Base-by-base conservation (phyloP, 1,284 basidiomycete genomes). In the Vanrija humicola region DNA sequence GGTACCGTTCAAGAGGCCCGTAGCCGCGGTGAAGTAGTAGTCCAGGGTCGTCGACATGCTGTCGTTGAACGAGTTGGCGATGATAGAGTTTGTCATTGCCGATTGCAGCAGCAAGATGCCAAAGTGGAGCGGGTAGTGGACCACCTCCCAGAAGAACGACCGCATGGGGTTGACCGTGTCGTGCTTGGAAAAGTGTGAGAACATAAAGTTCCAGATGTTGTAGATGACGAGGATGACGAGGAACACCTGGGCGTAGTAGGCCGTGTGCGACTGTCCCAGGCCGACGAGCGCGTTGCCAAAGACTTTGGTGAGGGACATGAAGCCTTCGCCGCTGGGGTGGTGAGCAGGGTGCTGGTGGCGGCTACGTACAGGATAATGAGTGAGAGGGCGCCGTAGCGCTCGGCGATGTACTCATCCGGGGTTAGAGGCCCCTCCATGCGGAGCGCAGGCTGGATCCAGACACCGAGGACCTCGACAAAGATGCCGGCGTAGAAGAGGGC, bases 81-180 rank as follows among this genome's bases (percentile, higher is more conserved):
- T 28, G 28, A 28, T 28, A 8, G 28, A 28, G 28, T 28, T 28
- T 28, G 28, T 28, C 46, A 69, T 61, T 1, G 64, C 58, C 2
- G 64, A 58, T 4, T 65, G 47, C 6, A 69, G 50, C 3, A 67
- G 53, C 14, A 69, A 42, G 3, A 69, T 46, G 8, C 49, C 58
- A 50, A 69, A 64, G 43, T 62, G 61, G 19, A 69, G 58, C 15
- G 64, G 64, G 26, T 67, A 63, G 48, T 69, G 65, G 3, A 67
- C 14, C 6, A 40, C 46, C 43, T 67, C 58, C 65, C 67, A 69
- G 6, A 64, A 6, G 6, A 63, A 25, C 6, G 53, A 55, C 26
- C 63, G 38, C 12, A 43, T 26, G 25, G 52, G 38, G 14, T 38
- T 19, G 3, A 65, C 52, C 16, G 46, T 47, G 38, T 56, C 62